phyloP scores from a whole-genome alignment of 257 asterid species.

The Solanum chiquidenum region DNA sequence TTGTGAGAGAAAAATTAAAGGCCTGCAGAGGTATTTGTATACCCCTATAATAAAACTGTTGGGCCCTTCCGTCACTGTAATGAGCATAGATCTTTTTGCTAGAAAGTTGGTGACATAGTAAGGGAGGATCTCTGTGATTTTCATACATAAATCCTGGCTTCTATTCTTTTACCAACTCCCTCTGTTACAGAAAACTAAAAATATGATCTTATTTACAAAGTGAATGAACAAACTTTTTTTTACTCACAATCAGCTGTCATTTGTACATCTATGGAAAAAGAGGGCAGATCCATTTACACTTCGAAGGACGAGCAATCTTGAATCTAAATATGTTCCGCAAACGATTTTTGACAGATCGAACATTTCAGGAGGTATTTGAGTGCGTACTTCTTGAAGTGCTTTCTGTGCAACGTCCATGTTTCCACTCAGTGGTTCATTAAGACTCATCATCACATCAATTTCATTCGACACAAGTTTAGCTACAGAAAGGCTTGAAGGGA shows the following conservation, averaged over 20 bases:
- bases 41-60: background rate
- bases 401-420: slow-evolving; percentile 31
- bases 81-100: background rate
- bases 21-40: background rate
- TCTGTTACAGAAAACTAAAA: background rate
- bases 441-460: slow-evolving; percentile 43
- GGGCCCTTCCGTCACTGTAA: background rate
- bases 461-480: slow-evolving; percentile 58
- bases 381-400: slow-evolving; percentile 52
- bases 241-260: background rate
- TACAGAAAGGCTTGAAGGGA: slow-evolving; percentile 78
- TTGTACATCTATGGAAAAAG: slow-evolving; percentile 40
- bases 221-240: background rate
- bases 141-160: background rate
- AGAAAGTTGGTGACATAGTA: background rate
- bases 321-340: slow-evolving; percentile 77
- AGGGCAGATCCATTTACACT: slow-evolving; percentile 70
- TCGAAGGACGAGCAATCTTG: slow-evolving; percentile 67
- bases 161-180: background rate
- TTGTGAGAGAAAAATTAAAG: too few species aligned
- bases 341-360: slow-evolving; percentile 72
- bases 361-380: slow-evolving; percentile 72
- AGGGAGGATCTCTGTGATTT: background rate
- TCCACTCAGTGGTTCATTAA: slow-evolving; percentile 42
- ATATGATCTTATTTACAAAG: background rate